These are phyloP conservation scores for Pyrenopolyporus hunteri DNA, from an alignment of 495 filamentous ascomycete species.

Conservation along the genomic window DNA sequence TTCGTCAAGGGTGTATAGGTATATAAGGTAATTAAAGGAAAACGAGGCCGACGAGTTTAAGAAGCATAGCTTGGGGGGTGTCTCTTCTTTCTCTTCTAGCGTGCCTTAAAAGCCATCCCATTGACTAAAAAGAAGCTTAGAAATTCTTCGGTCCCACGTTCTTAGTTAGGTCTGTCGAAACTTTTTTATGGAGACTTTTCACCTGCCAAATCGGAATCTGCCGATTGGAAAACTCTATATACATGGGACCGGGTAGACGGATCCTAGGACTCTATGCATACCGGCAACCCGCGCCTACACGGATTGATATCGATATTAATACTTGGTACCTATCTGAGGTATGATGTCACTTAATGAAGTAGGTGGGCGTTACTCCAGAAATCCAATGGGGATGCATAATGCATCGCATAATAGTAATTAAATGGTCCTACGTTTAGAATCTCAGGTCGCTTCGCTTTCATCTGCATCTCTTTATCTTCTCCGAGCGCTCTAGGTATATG, in stretches of 20 bases:
- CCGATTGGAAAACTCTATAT: constrained; percentile 19
- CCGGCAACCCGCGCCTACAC: no score
- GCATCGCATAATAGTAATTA: background rate
- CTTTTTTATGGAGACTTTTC: constrained; percentile 26
- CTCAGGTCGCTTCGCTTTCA: background rate
- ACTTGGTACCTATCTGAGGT: no score
- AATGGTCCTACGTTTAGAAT: constrained; percentile 2
- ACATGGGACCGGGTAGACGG: constrained; percentile 1
- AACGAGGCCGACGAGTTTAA: background rate
- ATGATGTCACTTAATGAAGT: no score
- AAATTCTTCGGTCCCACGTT: constrained; percentile 13
- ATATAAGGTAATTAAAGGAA: background rate
- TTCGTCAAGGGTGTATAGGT: no score
- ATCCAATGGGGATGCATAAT: no score
- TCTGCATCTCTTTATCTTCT: background rate
- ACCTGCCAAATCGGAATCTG: constrained; percentile 9
- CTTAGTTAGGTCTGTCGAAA: constrained; percentile 6
- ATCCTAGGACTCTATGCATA: background rate
- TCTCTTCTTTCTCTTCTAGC: background rate
- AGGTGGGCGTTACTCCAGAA: no score
- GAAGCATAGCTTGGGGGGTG: background rate
- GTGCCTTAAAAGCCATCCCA: background rate
- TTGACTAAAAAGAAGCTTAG: constrained; percentile 7
- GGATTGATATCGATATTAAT: no score
- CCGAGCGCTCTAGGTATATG: background rate